phyloP scores from a whole-genome alignment of 129 eudicot genomes.

The Heracleum sosnowskyi region DNA sequence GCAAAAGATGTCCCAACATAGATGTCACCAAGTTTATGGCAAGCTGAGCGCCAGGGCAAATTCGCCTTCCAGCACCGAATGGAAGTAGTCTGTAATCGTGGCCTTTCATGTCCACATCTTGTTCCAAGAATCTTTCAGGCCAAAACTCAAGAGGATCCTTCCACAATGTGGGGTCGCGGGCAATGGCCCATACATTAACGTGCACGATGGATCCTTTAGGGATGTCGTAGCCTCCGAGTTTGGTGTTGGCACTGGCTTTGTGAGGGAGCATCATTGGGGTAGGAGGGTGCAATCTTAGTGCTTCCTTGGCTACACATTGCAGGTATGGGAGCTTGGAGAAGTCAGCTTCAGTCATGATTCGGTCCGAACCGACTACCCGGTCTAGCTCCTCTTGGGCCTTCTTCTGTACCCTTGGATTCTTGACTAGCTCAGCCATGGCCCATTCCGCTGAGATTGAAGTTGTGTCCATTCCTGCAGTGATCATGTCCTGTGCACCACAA shows the following conservation, averaged over 20 bases:
- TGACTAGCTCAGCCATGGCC: conserved; percentile 77
- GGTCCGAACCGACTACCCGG: conserved; percentile 57
- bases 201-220: conserved; percentile 74
- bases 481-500: conserved; percentile 67
- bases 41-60: conserved; percentile 86
- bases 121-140: conserved; percentile 73
- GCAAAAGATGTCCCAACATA: conserved; percentile 73
- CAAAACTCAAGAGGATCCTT: conserved; percentile 67
- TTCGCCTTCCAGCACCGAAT: conserved; percentile 78
- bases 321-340: conserved; percentile 81
- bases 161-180: conserved; percentile 76
- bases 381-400: conserved; percentile 95
- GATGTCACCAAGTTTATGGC: conserved; percentile 60
- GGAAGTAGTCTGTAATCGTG: conserved; percentile 70
- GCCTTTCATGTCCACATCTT: conserved; percentile 85
- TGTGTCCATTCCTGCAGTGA: conserved; percentile 92
- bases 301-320: conserved; percentile 71
- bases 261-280: conserved; percentile 95
- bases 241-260: conserved; percentile 59
- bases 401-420: conserved; percentile 72
- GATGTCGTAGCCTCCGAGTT: conserved; percentile 79
- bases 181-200: conserved; percentile 85
- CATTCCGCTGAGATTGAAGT: conserved; percentile 71
- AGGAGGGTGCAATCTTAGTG: conserved; percentile 75
- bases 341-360: conserved; percentile 79